Base-by-base conservation (phyloP, 345 rosid genomes). In the Gossypium mustelinum region DNA sequence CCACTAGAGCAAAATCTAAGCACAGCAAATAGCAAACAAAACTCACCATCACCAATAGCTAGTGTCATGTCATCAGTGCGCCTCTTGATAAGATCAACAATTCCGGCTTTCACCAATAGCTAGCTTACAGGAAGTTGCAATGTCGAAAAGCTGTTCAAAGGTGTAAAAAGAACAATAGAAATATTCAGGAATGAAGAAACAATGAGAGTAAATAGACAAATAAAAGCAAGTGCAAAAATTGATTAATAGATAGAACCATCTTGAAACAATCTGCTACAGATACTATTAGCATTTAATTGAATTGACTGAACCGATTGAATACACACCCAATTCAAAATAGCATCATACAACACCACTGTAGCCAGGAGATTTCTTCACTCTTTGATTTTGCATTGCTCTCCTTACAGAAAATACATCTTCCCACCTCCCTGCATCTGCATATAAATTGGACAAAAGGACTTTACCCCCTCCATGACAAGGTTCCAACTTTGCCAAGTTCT, bases 21-120 rank as follows among this genome's bases (percentile, higher is more conserved):
- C 59, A 54, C 67, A 2, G 61, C 4, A 61, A 45, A 63, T 25
- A 34, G 20, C 73, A 55, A 61, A 41, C 22, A 55, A 18, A 70
- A 86, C 93, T 86, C 81, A 89, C 97, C 93, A 82, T 89, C 93
- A 68, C 97, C 97, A 64, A 91, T 87, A 41, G 93, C 93, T 69
- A 91, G 82, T 20, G 97, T 91, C 93, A 91, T 85, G 81, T 89
- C 97, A 79, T 87, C 89, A 16, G 90, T 87, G 13, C 92, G 85
- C 70, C 89, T 84, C 85, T 91, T 87, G 78, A 91, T 84, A 74
- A 91, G 83, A 85, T 87, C 90, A 77, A 91, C 93, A 73, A 91
- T 82, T 45, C 97, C 89, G 71, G 97, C 39, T 34, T 34, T 34
- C 39, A 34, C 39, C 39, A 34, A 34, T 34, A 34, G 39, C 97